Conservation (phyloP, 2,329 filamentous ascomycete species). For the Colletotrichum tropicale region DNA sequence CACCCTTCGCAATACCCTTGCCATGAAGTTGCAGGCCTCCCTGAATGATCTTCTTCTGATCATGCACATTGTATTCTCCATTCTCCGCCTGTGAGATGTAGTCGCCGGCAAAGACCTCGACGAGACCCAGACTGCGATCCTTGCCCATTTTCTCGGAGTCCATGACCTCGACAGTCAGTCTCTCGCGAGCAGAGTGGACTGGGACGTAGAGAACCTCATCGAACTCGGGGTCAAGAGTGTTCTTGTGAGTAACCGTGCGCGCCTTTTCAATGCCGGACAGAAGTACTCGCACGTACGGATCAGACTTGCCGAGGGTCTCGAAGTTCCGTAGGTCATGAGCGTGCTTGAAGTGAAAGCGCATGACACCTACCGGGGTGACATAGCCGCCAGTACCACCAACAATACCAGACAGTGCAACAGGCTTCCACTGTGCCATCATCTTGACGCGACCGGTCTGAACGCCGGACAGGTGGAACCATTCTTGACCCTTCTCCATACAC, state of each 20-base stretch:
- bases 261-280: constrained; percentile 90
- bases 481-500: constrained; percentile 88
- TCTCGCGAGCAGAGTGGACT: constrained; percentile 83
- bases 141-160: constrained; percentile 92
- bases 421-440: constrained; percentile 93
- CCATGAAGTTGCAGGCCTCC: constrained; percentile 77
- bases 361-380: constrained; percentile 90
- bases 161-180: constrained; percentile 91
- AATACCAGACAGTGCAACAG: constrained; percentile 83
- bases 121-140: constrained; percentile 83
- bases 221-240: constrained; percentile 94
- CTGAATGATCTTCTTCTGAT: constrained; percentile 71
- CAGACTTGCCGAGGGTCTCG: constrained; percentile 95
- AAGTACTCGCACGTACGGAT: constrained; percentile 88
- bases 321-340: constrained; percentile 87
- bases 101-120: constrained; percentile 79
- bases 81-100: constrained; percentile 79
- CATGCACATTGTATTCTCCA: constrained; percentile 81
- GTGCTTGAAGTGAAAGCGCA: constrained; percentile 89
- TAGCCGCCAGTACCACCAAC: constrained; percentile 84
- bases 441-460: constrained; percentile 85
- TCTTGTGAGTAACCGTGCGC: constrained; percentile 93
- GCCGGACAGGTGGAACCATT: constrained; percentile 91
- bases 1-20: constrained; percentile 77
- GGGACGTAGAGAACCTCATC: constrained; percentile 96